A percentile compares a stretch with the other conserved stretches of the same genome.
These are phyloP conservation scores for Senna siamea DNA, from an alignment of 306 rosid species.

Conservation along the genomic window DNA sequence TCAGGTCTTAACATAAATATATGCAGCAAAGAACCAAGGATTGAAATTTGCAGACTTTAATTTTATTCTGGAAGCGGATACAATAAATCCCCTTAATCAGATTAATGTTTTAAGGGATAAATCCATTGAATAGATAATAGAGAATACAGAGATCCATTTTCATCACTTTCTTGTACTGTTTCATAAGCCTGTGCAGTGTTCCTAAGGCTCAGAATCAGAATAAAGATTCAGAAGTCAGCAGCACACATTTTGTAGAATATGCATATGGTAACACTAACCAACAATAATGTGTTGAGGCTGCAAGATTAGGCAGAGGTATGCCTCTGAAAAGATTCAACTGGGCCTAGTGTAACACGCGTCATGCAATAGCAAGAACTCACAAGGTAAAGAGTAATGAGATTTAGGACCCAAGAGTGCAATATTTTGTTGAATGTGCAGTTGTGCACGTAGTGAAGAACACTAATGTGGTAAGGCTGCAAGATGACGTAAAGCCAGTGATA, in stretches of 20 bases:
- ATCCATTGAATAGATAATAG: no score
- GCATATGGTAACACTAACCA: neutral
- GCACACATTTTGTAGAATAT: neutral
- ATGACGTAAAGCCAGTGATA: neutral
- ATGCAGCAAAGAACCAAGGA: no score
- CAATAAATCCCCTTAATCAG: no score
- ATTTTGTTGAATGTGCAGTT: neutral
- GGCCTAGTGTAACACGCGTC: neutral
- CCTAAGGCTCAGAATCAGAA: no score
- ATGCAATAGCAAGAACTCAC: no score
- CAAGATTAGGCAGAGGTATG: neutral
- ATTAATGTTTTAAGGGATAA: neutral
- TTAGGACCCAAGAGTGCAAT: neutral
- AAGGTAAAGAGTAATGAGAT: neutral
- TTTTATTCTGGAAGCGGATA: neutral
- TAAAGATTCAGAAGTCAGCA: neutral
- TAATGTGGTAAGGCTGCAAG: neutral
- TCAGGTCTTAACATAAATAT: no score
- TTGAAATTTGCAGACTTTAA: neutral
- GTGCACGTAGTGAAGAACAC: neutral
- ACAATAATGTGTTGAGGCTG: neutral
- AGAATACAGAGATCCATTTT: neutral
- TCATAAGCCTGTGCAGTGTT: neutral
- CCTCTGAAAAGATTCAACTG: neutral
- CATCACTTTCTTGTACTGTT: neutral